Evolutionary conservation across 257 asterid species (phyloP), one percentile per base, ranked within the genome.

Genomic region (Solanum chmielewskii): DNA sequence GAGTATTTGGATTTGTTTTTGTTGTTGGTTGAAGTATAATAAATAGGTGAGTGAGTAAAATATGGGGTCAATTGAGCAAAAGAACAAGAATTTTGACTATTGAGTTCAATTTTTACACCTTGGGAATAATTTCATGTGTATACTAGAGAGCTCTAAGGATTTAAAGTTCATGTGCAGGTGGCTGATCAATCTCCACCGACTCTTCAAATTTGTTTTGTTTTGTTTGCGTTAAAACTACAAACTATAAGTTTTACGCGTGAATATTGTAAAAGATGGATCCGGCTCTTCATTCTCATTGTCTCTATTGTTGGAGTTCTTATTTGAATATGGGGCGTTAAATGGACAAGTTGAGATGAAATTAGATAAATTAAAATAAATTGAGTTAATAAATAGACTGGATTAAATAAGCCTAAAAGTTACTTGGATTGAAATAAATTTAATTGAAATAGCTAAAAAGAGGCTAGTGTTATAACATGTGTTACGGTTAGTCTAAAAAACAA

Each of bases 21-120:
- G 84, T 52, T 35, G 90, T 87, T 93, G 21, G 92, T 91, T 91
- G 93, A 84, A 80, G 81, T 86, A 86, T 85, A 86, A 91, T 91
- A 92, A 90, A 93, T 92, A 90, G 90, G 84, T 74, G 37, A 60
- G 23, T 13, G 86, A 80, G 86, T 82, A 71, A 88, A 86, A 85
- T 60, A 14, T 89, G 90, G 91, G 87, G 68, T 88, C 87, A 77
- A 77, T 87, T 27, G 42, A 0, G 6, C 44, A 47, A 80, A 80
- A 47, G 20, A 80, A 80, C 85, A 80, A 45, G 9, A 56, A 7
- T 0, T 15, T 45, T 78, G 37, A 78, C 84, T 47, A 44, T n/a
- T 73, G 16, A 78, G 33, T 76, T 49, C 31, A 16, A 37, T n/a
- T 80, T 80, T 29, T 80, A 47, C 85, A 29, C 85, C 18, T 78